Percentiles rank a stretch among this genome's conserved stretches.
Conservation (phyloP, 257 asterid species). For the Phtheirospermum japonicum region DNA sequence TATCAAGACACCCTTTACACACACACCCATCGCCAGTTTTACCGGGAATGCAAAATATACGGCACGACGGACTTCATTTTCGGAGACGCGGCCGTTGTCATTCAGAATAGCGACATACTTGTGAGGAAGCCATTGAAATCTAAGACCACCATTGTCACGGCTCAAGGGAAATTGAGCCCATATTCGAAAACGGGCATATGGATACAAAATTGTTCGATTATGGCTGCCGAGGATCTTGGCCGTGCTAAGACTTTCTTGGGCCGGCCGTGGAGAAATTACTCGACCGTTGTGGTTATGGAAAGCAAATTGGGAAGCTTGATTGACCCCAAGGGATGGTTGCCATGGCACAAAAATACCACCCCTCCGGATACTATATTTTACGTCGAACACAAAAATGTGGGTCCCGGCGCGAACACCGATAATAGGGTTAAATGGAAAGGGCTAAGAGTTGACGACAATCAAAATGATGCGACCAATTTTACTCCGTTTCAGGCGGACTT, state of each 20-base stretch:
- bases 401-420: slow-evolving; percentile 29
- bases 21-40: slow-evolving; percentile 51
- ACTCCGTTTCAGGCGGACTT: slow-evolving; percentile 9
- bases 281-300: slow-evolving; percentile 25
- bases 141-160: too few species aligned
- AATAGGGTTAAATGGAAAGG: slow-evolving; percentile 37
- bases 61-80: slow-evolving; percentile 63
- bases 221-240: slow-evolving; percentile 22
- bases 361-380: slow-evolving; percentile 36
- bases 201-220: slow-evolving; percentile 33
- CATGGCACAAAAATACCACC: slow-evolving; percentile 24
- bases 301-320: slow-evolving; percentile 26
- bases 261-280: slow-evolving; percentile 42
- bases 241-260: slow-evolving; percentile 31
- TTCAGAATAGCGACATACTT: slow-evolving; percentile 47
- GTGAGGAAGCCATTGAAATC: too few species aligned
- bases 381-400: slow-evolving; percentile 30
- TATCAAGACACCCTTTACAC: slow-evolving; percentile 54
- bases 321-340: slow-evolving; percentile 39
- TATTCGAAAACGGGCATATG: slow-evolving; percentile 4
- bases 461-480: slow-evolving; percentile 24
- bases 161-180: slow-evolving; percentile 45
- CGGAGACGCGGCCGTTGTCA: slow-evolving; percentile 47
- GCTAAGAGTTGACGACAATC: slow-evolving; percentile 25
- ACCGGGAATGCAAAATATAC: slow-evolving; percentile 43